These are phyloP conservation scores for Neocatenulostroma microsporum DNA, from an alignment of 2,329 filamentous ascomycete species.

Conservation along the genomic window DNA sequence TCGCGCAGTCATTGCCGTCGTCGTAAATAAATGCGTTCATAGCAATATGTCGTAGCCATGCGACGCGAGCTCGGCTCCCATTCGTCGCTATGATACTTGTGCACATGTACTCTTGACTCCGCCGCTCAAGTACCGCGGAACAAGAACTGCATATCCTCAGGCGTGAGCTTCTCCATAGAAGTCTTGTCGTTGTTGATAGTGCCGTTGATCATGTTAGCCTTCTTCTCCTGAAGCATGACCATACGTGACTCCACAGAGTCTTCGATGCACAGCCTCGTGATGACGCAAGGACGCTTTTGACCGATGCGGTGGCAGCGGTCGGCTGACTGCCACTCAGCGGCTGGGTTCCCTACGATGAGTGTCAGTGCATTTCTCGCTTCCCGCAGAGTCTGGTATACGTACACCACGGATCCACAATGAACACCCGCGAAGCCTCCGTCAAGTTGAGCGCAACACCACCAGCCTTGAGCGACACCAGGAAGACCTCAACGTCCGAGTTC, in stretches of 20 bases:
- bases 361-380: neutral
- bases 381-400: constrained; percentile 84
- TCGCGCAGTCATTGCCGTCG: too few relatives aligned
- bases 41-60: too few relatives aligned
- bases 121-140: constrained; percentile 78
- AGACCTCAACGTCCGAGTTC: constrained; percentile 88
- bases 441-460: constrained; percentile 92
- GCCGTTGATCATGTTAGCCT: constrained; percentile 94
- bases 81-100: too few relatives aligned
- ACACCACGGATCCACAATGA: constrained; percentile 99
- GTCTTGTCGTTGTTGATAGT: constrained; percentile 91
- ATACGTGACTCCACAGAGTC: constrained; percentile 95
- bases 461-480: constrained; percentile 90
- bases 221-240: constrained; percentile 95
- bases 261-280: constrained; percentile 91
- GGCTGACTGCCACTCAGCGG: constrained; percentile 83
- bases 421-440: constrained; percentile 88
- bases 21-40: too few relatives aligned
- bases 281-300: constrained; percentile 85
- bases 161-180: constrained; percentile 82
- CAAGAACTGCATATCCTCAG: constrained; percentile 91
- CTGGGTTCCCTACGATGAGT: constrained; percentile 4
- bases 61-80: too few relatives aligned
- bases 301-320: constrained; percentile 84
- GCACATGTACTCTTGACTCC: too few relatives aligned